Base-by-base conservation (phyloP, 2,329 filamentous ascomycete genomes). In the Scortechinia acanthostroma region DNA sequence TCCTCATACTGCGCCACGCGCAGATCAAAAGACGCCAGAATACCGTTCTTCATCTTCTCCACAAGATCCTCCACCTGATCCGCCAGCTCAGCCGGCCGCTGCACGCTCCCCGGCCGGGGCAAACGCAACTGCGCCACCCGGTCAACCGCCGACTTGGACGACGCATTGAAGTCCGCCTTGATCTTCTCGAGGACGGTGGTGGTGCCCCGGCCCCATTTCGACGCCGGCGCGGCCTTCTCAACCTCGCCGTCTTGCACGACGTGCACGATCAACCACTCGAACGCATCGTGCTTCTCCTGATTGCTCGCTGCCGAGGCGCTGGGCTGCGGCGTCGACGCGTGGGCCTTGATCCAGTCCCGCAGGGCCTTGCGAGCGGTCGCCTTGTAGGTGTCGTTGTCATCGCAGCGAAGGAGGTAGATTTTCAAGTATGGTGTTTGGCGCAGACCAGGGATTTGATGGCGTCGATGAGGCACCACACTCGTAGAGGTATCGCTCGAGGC, bases 361-460 rank as follows among this genome's bases (percentile, higher is more conserved):
- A 98, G 73, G 52, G 88, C 80, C 55, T 87, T 81, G 43, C 90
- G 77, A 4, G 88, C 83, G 13, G 80, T 80, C 2, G 78, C 71
- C 64, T 95, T 97, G 73, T 98, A 98, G 5, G 81, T 81, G 42
- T 98, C 94, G 56, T 90, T 95, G 59, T 98, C 93, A 66, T 97
- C 93, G 65, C 93, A 97, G 57, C 91, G 80, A 45, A 98, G 75
- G 2, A 98, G 69, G 47, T 91, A 85, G 4, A 98, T 69, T 61
- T 95, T 97, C 48, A 98, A 73, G 61, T 98, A 98, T 1, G 94
- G 90, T 1, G 91, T 97, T 50, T 88, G 87, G 30, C 91, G 84
- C 46, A 98, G 68, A 3, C 93, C 94, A 1, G 93, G 93, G 45
- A 98, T 97, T 60, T 98, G 93, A 60, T 98, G 93, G 43, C 93